Percentiles rank a stretch among this genome's conserved stretches.
These are phyloP conservation scores for Blastobotrys buckinghamii DNA, from an alignment of 1,139 yeast species.

Conservation along the genomic window DNA sequence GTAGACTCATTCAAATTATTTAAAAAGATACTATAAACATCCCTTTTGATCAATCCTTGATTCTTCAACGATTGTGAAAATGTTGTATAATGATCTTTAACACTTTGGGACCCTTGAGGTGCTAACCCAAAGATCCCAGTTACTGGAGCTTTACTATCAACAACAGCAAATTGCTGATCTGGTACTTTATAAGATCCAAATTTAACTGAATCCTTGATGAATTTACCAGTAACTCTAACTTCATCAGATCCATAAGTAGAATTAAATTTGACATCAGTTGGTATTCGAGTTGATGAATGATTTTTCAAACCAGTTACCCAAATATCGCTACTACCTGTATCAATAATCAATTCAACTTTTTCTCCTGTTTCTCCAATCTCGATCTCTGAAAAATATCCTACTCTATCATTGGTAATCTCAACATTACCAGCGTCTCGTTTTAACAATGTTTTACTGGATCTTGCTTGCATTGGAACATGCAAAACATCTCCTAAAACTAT, in stretches of 20 bases:
- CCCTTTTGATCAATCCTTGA: constrained; percentile 44
- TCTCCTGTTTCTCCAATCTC: constrained; percentile 23
- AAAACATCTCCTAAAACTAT: background rate
- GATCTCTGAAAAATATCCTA: constrained; percentile 14
- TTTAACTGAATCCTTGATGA: constrained; percentile 77
- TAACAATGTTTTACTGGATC: background rate
- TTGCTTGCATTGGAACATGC: constrained; percentile 1
- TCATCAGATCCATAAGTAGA: constrained; percentile 1
- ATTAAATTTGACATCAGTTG: background rate
- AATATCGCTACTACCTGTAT: constrained; percentile 65
- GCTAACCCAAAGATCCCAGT: constrained; percentile 52
- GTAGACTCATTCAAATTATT: constrained; percentile 17
- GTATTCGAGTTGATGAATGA: constrained; percentile 8
- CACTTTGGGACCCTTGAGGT: constrained; percentile 38
- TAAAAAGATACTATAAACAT: constrained; percentile 36
- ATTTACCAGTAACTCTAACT: constrained; percentile 42
- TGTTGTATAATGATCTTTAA: constrained; percentile 10
- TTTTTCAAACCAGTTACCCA: constrained; percentile 39
- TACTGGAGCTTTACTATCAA: constrained; percentile 32
- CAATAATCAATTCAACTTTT: constrained; percentile 33
- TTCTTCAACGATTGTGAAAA: constrained; percentile 30
- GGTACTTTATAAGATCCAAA: constrained; percentile 30
- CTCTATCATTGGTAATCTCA: constrained; percentile 2
- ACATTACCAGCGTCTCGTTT: background rate
- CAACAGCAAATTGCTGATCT: constrained; percentile 10